Conservation (phyloP, 106 monocot species). For the Dendrobium catenatum region DNA sequence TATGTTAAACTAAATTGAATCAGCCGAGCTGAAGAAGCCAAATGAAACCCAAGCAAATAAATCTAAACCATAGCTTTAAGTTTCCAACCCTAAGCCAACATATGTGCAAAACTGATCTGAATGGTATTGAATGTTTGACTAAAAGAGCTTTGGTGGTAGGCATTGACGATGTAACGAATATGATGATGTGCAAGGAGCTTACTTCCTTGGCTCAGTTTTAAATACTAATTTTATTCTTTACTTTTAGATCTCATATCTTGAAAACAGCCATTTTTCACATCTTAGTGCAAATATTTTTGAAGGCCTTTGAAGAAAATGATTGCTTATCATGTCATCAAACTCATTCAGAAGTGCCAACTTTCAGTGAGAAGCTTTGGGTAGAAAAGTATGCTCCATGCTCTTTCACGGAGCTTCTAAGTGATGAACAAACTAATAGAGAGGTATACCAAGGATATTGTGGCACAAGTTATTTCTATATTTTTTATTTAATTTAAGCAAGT, state of each 20-base stretch:
- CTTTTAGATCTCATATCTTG: not conserved
- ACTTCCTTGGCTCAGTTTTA: not conserved
- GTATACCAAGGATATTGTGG: slow-evolving; percentile 19
- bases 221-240: not conserved
- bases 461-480: not conserved
- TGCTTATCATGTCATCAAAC: slow-evolving; percentile 17
- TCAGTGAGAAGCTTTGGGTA: slow-evolving; percentile 86
- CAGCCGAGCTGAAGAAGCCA: too few species aligned
- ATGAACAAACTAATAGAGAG: slow-evolving; percentile 95
- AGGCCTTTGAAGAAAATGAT: slow-evolving; percentile 65
- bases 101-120: too few species aligned
- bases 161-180: not conserved
- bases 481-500: not conserved
- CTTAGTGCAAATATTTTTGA: slow-evolving; percentile 6
- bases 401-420: slow-evolving; percentile 91
- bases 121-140: not conserved
- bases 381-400: slow-evolving; percentile 96
- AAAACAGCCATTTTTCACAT: not conserved
- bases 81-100: too few species aligned
- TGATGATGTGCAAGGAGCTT: not conserved
- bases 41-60: too few species aligned
- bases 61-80: too few species aligned
- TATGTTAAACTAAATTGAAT: too few species aligned
- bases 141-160: not conserved
- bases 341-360: slow-evolving; percentile 8